Evolutionary conservation across 805 yeast genomes (phyloP), one percentile per base, ranked within the genome.

Genomic region (Monosporozyma servazzii): DNA sequence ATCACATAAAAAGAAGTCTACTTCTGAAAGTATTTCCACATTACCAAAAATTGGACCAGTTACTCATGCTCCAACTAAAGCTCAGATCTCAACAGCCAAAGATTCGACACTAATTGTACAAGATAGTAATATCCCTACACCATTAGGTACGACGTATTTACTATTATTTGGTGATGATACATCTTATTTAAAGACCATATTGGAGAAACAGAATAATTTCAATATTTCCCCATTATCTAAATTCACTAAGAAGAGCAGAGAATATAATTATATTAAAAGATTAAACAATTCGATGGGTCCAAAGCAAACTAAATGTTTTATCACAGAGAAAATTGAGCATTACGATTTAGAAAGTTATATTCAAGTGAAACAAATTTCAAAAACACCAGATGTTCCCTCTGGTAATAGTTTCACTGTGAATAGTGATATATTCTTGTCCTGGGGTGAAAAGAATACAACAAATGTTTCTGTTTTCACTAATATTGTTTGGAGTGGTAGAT

Each of bases 351-450:
- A 74, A 9, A 68, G 68, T 31, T 58, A 56, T 45, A 67, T 79
- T 33, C 61, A 72, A 18, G 77, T 80, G 2, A 69, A 72, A 13
- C 84, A 81, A 55, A 61, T 71, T 1, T 79, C 87, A 0, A 75
- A 73, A 29, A 81, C 87, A 0, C 90, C 89, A 0, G 89, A 84
- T 65, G 87, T 84, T 10, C 90, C 90, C 0, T 79, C 83, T 37
- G 95, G 95, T 10, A 75, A 74, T 54, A 75, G 82, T 1, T 86
- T 86, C 58, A 73, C 76, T 40, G 86, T 85, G 1, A 72, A 75
- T 44, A 81, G 90, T 1, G 74, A 76, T 39, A 72, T 80, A 21
- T 79, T 73, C 60, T 58, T 85, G 6, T 74, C 77, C n/a, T 86
- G 95, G 95, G 72, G 67, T 13, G 72, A 72, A 10, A 68, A 71